Base-by-base conservation (phyloP, 2,329 filamentous ascomycete species). In the Beauveria sp. region DNA sequence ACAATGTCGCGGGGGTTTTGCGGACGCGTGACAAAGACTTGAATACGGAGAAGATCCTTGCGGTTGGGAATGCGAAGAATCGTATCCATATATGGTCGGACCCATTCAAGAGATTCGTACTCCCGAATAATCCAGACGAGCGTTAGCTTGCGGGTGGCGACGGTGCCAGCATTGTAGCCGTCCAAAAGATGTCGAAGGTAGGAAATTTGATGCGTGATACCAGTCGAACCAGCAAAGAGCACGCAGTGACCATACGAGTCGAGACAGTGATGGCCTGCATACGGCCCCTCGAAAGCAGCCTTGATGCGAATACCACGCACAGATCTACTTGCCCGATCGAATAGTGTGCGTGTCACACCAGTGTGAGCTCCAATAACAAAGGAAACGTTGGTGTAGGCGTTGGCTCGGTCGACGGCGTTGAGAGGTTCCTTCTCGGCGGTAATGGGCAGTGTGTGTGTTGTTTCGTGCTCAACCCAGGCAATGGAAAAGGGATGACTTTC, bases 111-210 rank as follows among this genome's bases (percentile, higher is more conserved):
- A 61, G 93, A 87, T 69, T 96, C 89, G 43, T 89, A 88, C 60
- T 92, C 91, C 64, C 94, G 91, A 65, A 97, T 89, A 69, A 96
- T 88, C 94, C 94, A 97, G 63, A 97, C 85, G 8, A 97, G 84
- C 1, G 88, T 90, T 52, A 97, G 77, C 46, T 88, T 86, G 56
- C 92, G 87, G 3, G 91, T 91, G 5, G 93, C 92, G 43, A 92
- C 86, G 1, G 86, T 92, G 62, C 85, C 84, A 1, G 84, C 78
- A 59, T 85, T 84, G 72, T 83, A 88, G 4, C 88, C 88, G 59
- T 85, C 77, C 62, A 93, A 82, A 5, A 93, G 79, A 56, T 94
- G 88, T 60, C 86, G 87, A 9, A 97, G 83, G 72, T 96, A 96
- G 40, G 92, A 90, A 34, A 97, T 84, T 72, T 96, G 92, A 73